These are phyloP conservation scores for Beauveria sp. DNA, from an alignment of 2,329 filamentous ascomycete species.

Conservation along the genomic window DNA sequence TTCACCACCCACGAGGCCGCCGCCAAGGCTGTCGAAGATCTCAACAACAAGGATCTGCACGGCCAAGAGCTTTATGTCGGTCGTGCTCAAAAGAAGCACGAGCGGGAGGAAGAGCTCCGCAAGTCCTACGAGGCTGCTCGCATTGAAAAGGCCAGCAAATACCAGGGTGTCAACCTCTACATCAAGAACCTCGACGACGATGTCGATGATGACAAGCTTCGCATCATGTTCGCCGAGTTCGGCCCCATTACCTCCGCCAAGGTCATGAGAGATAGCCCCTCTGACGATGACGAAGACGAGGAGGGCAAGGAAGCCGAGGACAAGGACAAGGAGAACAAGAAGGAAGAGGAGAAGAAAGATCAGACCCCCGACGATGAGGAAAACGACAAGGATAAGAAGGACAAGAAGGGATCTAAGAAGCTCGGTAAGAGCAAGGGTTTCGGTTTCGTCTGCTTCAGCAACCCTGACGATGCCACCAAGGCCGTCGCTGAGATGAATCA, in stretches of 20 bases:
- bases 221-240: constrained; percentile 83
- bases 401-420: constrained; percentile 51
- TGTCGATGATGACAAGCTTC: constrained; percentile 94
- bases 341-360: constrained; percentile 36
- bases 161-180: constrained; percentile 98
- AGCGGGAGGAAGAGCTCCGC: constrained; percentile 98
- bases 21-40: constrained; percentile 75
- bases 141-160: constrained; percentile 97
- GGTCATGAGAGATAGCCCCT: constrained; percentile 84
- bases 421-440: constrained; percentile 99
- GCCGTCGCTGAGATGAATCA: constrained; percentile 99
- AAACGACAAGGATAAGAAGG: constrained; percentile 50
- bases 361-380: constrained; percentile 33
- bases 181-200: constrained; percentile 99
- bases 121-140: constrained; percentile 98
- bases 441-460: constrained; percentile 99
- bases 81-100: constrained; percentile 99
- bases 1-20: constrained; percentile 88
- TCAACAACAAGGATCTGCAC: constrained; percentile 88
- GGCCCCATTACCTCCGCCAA: constrained; percentile 97
- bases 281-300: constrained; percentile 48
- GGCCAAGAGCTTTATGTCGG: constrained; percentile 96
- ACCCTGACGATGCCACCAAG: constrained; percentile 98
- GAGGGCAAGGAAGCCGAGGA: constrained; percentile 45
- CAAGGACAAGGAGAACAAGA: constrained; percentile 45